Base-by-base conservation (phyloP, 768 basidiomycete species). In the Artomyces pyxidatus region DNA sequence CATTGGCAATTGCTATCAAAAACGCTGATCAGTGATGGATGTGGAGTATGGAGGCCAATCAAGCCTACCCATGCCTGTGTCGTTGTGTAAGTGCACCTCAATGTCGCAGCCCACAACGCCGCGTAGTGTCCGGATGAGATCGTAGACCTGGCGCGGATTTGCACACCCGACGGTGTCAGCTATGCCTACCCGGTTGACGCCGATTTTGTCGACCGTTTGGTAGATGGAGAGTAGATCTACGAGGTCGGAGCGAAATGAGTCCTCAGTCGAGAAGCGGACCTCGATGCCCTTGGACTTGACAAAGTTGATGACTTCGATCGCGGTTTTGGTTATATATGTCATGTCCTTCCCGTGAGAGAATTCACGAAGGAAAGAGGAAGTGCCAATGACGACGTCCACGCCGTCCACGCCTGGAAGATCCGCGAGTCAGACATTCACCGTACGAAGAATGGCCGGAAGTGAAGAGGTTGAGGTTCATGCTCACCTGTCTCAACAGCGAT, bases 291-390 rank as follows among this genome's bases (percentile, higher is more conserved):
- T 99, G 74, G 88, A 93, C 78, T 99, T 99, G 79, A 99, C 95
- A 60, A 86, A 99, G 60, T 95, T 81, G 70, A 99, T 99, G 59
- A 99, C 96, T 67, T 97, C 94, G 60, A 97, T 92, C 52, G 95
- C 95, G 32, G 91, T 88, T 72, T 94, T 97, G 75, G 95, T 95
- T 73, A 99, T 99, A 73, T 96, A 99, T 40, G 90, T 73, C 91
- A 99, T 99, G 68, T 98, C 96, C 80, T 98, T 99, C 63, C 96
- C 96, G 67, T 99, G 96, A 23, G 95, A 97, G 79, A 98, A 96
- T 72, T 99, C 94, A 59, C 95, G 86, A 43, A 98, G 83, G 86
- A 96, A 99, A 37, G 94, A 97, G 9, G 94, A 97, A 8, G 96
- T 98, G 29, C 96, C 95, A 56, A 99, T 98, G 67, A 98, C 96